Conservation (phyloP, 805 yeast species). For the Teunomyces tritomae region DNA sequence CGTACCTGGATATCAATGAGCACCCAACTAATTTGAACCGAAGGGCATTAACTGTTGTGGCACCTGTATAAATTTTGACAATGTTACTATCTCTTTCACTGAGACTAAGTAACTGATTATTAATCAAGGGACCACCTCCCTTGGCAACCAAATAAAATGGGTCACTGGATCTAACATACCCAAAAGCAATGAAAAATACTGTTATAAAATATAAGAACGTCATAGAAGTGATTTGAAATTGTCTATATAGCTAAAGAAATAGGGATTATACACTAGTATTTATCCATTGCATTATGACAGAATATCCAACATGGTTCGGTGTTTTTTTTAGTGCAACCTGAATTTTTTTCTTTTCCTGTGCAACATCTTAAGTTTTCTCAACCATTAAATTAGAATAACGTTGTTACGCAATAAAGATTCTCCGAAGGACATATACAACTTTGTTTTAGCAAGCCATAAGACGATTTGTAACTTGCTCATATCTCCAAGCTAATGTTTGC, state of each 20-base stretch:
- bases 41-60: not conserved
- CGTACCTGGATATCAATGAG: not conserved
- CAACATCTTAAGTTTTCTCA: too few species aligned
- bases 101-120: not conserved
- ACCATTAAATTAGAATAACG: too few species aligned
- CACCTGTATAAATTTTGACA: not conserved
- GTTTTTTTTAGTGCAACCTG: not conserved
- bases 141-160: not conserved
- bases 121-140: not conserved
- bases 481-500: too few species aligned
- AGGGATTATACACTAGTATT: too few species aligned
- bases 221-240: not conserved
- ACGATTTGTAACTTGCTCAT: too few species aligned
- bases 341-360: not conserved
- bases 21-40: not conserved
- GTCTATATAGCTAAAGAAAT: too few species aligned
- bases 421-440: too few species aligned
- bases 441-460: too few species aligned
- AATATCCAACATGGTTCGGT: too few species aligned
- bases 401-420: too few species aligned
- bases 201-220: not conserved
- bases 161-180: not conserved
- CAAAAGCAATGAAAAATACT: not conserved
- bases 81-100: not conserved
- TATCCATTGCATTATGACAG: too few species aligned